Base-by-base conservation (phyloP, 495 filamentous ascomycete genomes). In the Mycothermus thermophilus region DNA sequence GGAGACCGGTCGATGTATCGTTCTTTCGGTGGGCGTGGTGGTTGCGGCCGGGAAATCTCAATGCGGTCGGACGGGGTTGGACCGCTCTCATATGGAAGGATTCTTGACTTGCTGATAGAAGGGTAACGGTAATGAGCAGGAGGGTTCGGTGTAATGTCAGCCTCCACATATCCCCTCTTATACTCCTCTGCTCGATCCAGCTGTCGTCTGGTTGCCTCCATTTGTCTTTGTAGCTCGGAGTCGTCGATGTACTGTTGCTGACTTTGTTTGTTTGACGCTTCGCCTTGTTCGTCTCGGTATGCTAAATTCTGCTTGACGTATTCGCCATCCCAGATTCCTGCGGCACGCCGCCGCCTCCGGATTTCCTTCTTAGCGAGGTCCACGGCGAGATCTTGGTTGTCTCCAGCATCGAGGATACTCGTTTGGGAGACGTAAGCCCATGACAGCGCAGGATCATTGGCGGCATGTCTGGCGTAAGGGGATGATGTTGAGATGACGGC, bases 361-460 rank as follows among this genome's bases (percentile, higher is more conserved):
- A 88, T 73, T 54, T 93, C 83, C 13, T 67, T 75, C 35, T 76
- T 72, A 1, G 83, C 83, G 23, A 93, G 45, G 41, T 78, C 68
- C 5, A 92, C 79, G 7, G 85, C 85, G 24, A 94, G 66, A 21
- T 85, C 76, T 36, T 71, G 67, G 39, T 92, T 67, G 33, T 82
- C 71, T 8, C 62, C 69, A 3, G 79, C 81, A 49, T 81, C 77
- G 14, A 94, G 56, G 5, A 68, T 42, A 16, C 42, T 47, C 4
- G 50, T 42, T 3, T 38, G 50, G 0, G 75, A 56, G 3, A 35
- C 38, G 35, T 57, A 39, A 31, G 49, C 50, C 47, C 59, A 53
- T 5, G 66, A 63, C 5, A 72, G 35, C 6, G 64, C 62, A 0
- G 64, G 60, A 27, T 71, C 71, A 11, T 56, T 54, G 10, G 58